Conservation (phyloP, 441 rosid genomes). For the Croton setiger region DNA sequence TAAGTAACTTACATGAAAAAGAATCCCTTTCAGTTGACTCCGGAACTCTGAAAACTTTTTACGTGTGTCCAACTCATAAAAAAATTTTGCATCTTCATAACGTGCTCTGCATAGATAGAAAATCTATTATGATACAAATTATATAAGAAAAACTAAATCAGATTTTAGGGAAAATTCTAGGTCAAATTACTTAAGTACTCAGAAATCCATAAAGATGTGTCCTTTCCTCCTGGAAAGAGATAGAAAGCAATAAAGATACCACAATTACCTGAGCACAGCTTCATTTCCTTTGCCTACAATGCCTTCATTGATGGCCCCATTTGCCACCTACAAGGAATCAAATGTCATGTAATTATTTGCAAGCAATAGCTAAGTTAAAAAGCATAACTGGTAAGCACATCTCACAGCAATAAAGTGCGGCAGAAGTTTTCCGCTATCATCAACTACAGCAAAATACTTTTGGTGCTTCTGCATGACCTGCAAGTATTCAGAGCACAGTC, state of each 20-base stretch:
- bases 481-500: constrained; percentile 19
- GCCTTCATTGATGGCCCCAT: constrained; percentile 75
- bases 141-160: constrained; percentile 4
- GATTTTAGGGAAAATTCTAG: neutral
- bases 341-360: constrained; percentile 20
- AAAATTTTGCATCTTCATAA: constrained; percentile 96
- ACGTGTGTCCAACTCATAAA: constrained; percentile 80
- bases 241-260: constrained; percentile 14
- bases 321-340: constrained; percentile 72
- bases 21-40: constrained; percentile 77
- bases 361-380: constrained; percentile 18
- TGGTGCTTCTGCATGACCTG: constrained; percentile 99
- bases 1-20: constrained; percentile 79
- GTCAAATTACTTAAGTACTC: neutral
- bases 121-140: constrained; percentile 15
- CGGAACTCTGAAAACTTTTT: constrained; percentile 70
- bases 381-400: constrained; percentile 24
- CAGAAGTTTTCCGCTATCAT: constrained; percentile 64
- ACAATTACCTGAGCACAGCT: constrained; percentile 90
- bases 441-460: constrained; percentile 74
- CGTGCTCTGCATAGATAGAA: constrained; percentile 71
- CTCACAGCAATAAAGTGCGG: constrained; percentile 89
- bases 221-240: neutral
- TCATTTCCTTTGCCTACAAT: constrained; percentile 94
- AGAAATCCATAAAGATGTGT: constrained; percentile 2